Conservation (phyloP, 1,139 yeast genomes). For the Kodamaea alishanica region DNA sequence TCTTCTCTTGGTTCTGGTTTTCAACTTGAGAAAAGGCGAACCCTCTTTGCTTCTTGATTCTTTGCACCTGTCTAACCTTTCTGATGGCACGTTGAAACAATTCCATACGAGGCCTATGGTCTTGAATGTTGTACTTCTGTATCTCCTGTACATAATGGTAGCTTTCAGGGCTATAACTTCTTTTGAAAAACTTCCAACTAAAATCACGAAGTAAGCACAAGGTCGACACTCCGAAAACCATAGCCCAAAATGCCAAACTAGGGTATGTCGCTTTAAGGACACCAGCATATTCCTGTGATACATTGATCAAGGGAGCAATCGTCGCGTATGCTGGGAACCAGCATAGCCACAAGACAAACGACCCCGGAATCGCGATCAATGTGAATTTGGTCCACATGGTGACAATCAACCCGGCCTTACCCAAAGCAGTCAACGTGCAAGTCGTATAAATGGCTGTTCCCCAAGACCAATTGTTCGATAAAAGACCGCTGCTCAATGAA, state of each 20-base stretch:
- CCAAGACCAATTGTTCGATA: slow-evolving; percentile 94
- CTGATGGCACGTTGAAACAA: slow-evolving; percentile 96
- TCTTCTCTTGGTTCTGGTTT: slow-evolving; percentile 85
- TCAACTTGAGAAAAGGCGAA: slow-evolving; percentile 97
- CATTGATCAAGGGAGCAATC: slow-evolving; percentile 78
- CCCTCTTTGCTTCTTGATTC: slow-evolving; percentile 97
- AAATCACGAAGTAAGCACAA: slow-evolving; percentile 84
- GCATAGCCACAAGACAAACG: slow-evolving; percentile 76
- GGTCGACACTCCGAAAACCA: slow-evolving; percentile 67
- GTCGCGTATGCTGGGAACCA: slow-evolving; percentile 86
- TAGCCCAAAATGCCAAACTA: slow-evolving; percentile 80
- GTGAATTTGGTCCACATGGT: slow-evolving; percentile 96
- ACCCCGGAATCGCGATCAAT: slow-evolving; percentile 89
- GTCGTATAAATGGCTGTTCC: slow-evolving; percentile 89
- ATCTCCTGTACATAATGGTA: slow-evolving; percentile 96
- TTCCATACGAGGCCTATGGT: slow-evolving; percentile 91
- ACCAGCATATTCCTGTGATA: slow-evolving; percentile 83
- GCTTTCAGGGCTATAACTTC: slow-evolving; percentile 86
- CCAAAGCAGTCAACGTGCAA: slow-evolving; percentile 83
- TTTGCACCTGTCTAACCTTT: slow-evolving; percentile 94
- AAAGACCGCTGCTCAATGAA: slow-evolving; percentile 60
- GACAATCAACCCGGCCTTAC: slow-evolving; percentile 90
- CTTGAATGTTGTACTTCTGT: slow-evolving; percentile 92
- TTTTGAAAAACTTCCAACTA: slow-evolving; percentile 89
- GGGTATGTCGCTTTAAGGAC: slow-evolving; percentile 75